phyloP scores from a whole-genome alignment of 1,139 yeast genomes.

The Saccharomycopsis crataegensis region DNA sequence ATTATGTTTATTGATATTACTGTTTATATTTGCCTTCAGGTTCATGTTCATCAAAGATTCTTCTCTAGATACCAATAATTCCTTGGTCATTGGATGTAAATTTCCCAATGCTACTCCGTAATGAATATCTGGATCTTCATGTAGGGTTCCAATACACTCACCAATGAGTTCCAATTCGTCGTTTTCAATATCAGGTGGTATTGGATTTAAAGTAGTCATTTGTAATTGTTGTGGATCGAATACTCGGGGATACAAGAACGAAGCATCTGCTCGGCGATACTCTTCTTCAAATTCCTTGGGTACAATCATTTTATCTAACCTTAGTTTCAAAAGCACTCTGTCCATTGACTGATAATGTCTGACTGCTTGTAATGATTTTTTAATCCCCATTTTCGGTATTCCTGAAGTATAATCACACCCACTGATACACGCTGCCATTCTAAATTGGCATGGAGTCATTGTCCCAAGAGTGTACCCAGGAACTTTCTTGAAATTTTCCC shows the following conservation, averaged over 20 bases:
- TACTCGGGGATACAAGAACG: slow-evolving; percentile 83
- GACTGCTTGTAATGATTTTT: slow-evolving; percentile 64
- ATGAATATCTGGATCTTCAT: slow-evolving; percentile 40
- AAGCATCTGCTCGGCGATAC: slow-evolving; percentile 59
- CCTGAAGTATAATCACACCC: slow-evolving; percentile 98
- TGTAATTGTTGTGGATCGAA: slow-evolving; percentile 51
- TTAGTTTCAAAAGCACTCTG: slow-evolving; percentile 47
- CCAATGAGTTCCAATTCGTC: slow-evolving; percentile 24
- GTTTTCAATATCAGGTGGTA: slow-evolving; percentile 34
- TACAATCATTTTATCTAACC: slow-evolving; percentile 52
- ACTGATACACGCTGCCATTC: slow-evolving; percentile 76
- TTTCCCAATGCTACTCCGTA: slow-evolving; percentile 54
- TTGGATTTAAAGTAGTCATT: slow-evolving; percentile 52
- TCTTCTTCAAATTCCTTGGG: slow-evolving; percentile 57
- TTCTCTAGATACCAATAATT: slow-evolving; percentile 33
- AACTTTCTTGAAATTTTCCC: slow-evolving; percentile 42
- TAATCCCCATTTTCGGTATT: slow-evolving; percentile 70
- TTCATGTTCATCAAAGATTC: not conserved
- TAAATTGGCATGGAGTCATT: slow-evolving; percentile 49
- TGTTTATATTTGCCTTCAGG: not conserved
- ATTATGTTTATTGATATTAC: not conserved
- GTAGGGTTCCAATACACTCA: slow-evolving; percentile 55
- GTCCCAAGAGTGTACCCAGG: slow-evolving; percentile 40
- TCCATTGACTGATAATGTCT: slow-evolving; percentile 45
- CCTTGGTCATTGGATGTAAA: slow-evolving; percentile 55